Evolutionary conservation across 768 basidiomycete genomes (phyloP), one percentile per base, ranked within the genome.

Genomic region (Kwoniella shandongensis): DNA sequence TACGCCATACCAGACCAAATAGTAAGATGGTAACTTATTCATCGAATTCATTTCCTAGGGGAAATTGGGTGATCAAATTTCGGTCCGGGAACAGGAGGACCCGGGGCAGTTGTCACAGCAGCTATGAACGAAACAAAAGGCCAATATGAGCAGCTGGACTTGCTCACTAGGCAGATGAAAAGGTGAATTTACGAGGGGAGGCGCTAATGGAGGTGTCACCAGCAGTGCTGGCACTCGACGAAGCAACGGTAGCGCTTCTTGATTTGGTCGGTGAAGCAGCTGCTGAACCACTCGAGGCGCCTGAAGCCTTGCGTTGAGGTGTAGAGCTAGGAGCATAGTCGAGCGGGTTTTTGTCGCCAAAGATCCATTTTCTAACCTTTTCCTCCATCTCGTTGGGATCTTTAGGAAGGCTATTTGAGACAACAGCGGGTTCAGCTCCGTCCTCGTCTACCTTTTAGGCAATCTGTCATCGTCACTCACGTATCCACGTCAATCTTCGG

Each of bases 291-390:
- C 23, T 41, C 11, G 44, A 23, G 13, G 11, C 22, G 10, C 7
- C 22, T 7, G 44, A 46, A 25, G 10, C 44, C 8, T 10, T 23
- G 13, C 44, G 22, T 54, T 10, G 36, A 32, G 42, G 63, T 32
- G 45, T 41, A n/a, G n/a, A n/a, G 32, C 32, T 13, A 6, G 42
- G 4, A 23, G 3, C 8, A 25, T 26, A 18, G 27, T n/a, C 22
- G 56, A 46, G 22, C 51, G 18, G 32, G 32, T 32, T 32, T 22
- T 59, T 61, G 18, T 67, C 66, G 15, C 70, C 74, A 57, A 70
- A 94, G 77, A 96, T 88, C 88, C 89, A 94, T 52, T 85, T 78
- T 71, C 85, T 81, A 32, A 91, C 86, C 1, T 77, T 80, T n/a
- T 75, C 77, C 50, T 82, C 83, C 50, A 89, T 88, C 65, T 83